phyloP scores from a whole-genome alignment of 2,329 filamentous ascomycete genomes.

The Penicillium sp. region DNA sequence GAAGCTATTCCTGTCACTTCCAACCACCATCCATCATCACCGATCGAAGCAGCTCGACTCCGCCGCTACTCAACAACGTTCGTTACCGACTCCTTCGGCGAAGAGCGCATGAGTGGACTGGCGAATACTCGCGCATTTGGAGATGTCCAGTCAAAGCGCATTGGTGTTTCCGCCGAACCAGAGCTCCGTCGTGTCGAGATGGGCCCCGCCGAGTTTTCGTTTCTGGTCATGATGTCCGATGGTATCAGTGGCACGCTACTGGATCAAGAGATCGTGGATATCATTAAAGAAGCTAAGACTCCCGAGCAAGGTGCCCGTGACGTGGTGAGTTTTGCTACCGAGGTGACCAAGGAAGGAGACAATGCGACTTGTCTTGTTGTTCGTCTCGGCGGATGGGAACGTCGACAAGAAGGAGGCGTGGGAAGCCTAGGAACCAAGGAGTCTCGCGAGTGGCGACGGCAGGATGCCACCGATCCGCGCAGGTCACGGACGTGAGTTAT shows the following conservation, averaged over 20 bases:
- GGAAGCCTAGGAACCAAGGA: constrained; percentile 92
- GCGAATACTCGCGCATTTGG: constrained; percentile 95
- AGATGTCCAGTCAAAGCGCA: constrained; percentile 86
- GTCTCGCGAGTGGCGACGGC: constrained; percentile 78
- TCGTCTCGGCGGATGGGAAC: constrained; percentile 67
- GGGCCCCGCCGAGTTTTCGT: constrained; percentile 81
- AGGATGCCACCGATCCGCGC: constrained; percentile 81
- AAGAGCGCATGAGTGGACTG: constrained; percentile 90
- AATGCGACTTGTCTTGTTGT: constrained; percentile 69
- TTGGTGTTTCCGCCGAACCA: constrained; percentile 92
- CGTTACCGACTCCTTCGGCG: constrained; percentile 94
- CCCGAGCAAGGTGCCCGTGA: constrained; percentile 81
- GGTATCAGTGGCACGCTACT: constrained; percentile 83
- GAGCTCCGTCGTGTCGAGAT: constrained; percentile 82
- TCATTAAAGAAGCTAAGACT: constrained; percentile 90
- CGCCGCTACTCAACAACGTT: constrained; percentile 85
- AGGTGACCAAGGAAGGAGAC: constrained; percentile 70
- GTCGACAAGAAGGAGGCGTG: constrained; percentile 74
- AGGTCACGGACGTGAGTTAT: constrained; percentile 59
- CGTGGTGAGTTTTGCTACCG: constrained; percentile 85
- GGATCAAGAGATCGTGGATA: constrained; percentile 95
- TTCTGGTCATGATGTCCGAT: constrained; percentile 86
- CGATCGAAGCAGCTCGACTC: constrained; percentile 79
- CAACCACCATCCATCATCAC: constrained; percentile 90
- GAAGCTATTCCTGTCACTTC: constrained; percentile 79